phyloP scores from a whole-genome alignment of 163 green algal species.

The Coccomyxa subellipsoidea region DNA sequence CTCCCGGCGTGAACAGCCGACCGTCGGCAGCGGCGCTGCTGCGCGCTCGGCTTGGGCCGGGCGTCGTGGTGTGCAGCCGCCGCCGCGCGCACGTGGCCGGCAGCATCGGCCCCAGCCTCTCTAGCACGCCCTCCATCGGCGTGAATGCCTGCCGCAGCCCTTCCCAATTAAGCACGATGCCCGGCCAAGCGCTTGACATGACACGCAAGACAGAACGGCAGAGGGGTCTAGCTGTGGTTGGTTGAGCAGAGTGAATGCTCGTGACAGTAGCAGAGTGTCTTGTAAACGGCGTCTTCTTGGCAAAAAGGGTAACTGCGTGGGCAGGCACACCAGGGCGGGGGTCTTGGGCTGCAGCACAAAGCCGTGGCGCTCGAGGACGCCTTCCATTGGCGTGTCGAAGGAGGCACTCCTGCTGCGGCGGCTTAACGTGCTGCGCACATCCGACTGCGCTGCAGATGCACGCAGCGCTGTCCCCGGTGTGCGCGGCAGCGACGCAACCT shows the following conservation, averaged over 20 bases:
- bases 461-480: background rate
- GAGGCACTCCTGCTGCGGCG: background rate
- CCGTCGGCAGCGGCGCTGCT: background rate
- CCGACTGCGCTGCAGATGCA: background rate
- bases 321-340: background rate
- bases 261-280: no score
- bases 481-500: background rate
- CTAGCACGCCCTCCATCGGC: background rate
- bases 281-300: no score
- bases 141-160: background rate
- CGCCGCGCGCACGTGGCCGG: background rate
- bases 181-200: no score
- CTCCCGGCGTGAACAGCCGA: background rate
- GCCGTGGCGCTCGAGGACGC: background rate
- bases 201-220: no score
- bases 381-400: background rate
- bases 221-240: no score
- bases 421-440: background rate
- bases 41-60: background rate
- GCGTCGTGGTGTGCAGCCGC: background rate
- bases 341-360: conserved; percentile 2
- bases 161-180: no score
- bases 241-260: no score
- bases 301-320: background rate
- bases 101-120: background rate